Conservation (phyloP, 108 stramenopile genomes). For the Skeletonema grethae region DNA sequence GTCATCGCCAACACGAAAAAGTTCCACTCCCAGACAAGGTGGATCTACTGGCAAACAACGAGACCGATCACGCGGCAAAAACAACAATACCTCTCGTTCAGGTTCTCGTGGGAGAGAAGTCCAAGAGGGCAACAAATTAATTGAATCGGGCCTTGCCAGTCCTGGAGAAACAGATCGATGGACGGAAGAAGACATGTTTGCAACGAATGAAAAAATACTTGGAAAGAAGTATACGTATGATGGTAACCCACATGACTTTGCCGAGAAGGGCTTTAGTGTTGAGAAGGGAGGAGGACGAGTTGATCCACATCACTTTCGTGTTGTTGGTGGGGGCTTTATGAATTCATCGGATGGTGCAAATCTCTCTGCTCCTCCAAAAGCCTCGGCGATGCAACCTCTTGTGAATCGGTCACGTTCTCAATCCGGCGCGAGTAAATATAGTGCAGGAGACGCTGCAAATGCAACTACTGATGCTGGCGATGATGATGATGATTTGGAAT, state of each 20-base stretch:
- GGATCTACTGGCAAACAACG: conserved; percentile 20
- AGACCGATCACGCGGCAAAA: conserved; percentile 20
- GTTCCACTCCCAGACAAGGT: conserved; percentile 6
- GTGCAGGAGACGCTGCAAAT: neutral
- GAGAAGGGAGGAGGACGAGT: conserved; percentile 27
- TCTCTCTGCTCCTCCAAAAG: conserved; percentile 41
- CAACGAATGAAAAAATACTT: conserved; percentile 65
- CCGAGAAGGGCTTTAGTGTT: conserved; percentile 68
- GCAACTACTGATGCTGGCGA: neutral
- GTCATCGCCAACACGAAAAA: neutral
- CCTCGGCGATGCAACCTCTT: conserved; percentile 45
- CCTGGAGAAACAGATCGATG: conserved; percentile 69
- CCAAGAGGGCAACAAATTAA: conserved; percentile 51
- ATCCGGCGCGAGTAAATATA: conserved; percentile 4
- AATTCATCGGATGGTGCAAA: conserved; percentile 37
- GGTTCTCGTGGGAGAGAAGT: conserved; percentile 45
- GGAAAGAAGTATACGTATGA: conserved; percentile 79
- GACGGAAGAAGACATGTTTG: conserved; percentile 90
- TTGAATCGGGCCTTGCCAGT: conserved; percentile 57
- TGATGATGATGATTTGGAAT: conserved; percentile 33
- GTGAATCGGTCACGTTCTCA: conserved; percentile 10
- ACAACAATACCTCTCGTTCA: conserved; percentile 20
- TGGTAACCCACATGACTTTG: conserved; percentile 89
- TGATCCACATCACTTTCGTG: conserved; percentile 87
- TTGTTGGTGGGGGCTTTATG: conserved; percentile 86